Percentiles rank a stretch among this genome's conserved stretches.
Conservation (phyloP, 768 basidiomycete genomes). For the Russula sp. region DNA sequence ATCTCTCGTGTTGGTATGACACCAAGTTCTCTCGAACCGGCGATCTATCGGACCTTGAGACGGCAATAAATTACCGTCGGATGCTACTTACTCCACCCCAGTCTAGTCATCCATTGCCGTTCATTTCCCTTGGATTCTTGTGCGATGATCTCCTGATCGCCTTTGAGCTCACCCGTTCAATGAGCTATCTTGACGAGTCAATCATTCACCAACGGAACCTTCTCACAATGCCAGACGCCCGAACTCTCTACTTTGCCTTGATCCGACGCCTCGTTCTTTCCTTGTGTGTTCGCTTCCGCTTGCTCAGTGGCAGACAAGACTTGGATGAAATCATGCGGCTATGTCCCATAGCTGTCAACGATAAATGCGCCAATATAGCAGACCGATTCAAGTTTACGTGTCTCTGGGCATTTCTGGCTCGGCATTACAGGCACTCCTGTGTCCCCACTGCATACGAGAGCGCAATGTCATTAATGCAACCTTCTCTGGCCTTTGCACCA, state of each 20-base stretch:
- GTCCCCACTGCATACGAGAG: neutral
- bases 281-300: neutral
- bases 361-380: neutral
- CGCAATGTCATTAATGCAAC: neutral
- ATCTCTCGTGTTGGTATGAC: neutral
- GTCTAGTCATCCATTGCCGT: neutral
- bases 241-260: neutral
- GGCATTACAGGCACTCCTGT: neutral
- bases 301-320: neutral
- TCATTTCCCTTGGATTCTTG: neutral
- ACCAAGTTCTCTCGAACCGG: neutral
- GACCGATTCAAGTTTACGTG: slow-evolving; percentile 1
- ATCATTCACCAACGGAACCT: neutral
- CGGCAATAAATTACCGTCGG: neutral
- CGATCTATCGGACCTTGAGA: neutral
- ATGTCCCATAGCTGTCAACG: neutral
- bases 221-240: neutral
- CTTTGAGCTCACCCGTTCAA: neutral
- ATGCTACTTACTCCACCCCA: neutral
- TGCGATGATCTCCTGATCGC: neutral
- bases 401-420: slow-evolving; percentile 1
- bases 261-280: neutral
- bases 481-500: neutral
- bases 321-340: neutral
- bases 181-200: neutral